Evolutionary conservation across 2,329 filamentous ascomycete genomes (phyloP).

Genomic region (Alternaria gaisen): DNA sequence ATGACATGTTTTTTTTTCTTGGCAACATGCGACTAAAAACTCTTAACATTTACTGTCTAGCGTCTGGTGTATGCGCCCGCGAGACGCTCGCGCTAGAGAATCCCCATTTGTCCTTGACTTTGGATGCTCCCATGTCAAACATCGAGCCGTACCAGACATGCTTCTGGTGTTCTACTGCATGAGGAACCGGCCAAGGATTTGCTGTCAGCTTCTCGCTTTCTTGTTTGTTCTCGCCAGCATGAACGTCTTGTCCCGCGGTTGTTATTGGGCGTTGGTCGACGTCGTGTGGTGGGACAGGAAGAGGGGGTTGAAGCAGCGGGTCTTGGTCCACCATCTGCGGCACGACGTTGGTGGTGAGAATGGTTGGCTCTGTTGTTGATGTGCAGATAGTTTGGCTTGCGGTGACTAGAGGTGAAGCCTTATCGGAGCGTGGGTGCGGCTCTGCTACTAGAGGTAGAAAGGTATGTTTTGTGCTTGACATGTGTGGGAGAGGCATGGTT

Average conservation of each 20-base stretch:
- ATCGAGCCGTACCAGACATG: conserved; percentile 2
- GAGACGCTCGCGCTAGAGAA: conserved; percentile 5
- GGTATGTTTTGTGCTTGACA: background rate
- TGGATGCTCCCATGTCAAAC: background rate
- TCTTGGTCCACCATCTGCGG: background rate
- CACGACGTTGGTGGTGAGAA: background rate
- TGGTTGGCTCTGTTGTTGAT: background rate
- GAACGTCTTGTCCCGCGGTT: background rate
- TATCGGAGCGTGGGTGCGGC: background rate
- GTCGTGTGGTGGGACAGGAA: background rate
- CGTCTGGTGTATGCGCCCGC: background rate
- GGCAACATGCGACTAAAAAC: background rate
- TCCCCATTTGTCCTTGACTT: conserved; percentile 4
- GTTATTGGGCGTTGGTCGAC: background rate
- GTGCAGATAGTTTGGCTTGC: background rate
- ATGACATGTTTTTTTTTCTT: too few relatives aligned
- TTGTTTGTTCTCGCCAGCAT: background rate
- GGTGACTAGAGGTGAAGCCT: background rate
- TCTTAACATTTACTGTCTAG: background rate
- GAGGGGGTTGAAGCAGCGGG: background rate
- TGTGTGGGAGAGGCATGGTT: background rate
- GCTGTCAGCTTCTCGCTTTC: background rate
- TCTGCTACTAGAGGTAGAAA: background rate
- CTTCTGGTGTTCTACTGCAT: conserved; percentile 7
- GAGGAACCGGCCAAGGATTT: background rate